Evolutionary conservation across 768 basidiomycete species (phyloP).

Genomic region (Fibroporia radiculosa): DNA sequence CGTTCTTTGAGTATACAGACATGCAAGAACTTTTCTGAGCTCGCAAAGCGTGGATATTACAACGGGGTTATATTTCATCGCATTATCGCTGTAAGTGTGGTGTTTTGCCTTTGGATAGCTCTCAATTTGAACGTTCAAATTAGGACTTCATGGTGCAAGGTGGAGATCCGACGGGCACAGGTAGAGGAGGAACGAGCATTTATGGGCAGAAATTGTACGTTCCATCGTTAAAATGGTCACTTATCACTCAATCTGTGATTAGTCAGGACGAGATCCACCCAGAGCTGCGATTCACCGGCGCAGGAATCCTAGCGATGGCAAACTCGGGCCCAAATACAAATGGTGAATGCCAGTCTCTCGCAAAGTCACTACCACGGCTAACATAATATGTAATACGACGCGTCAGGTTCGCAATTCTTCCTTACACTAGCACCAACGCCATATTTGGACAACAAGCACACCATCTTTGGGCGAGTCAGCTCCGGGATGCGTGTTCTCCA

Average conservation of each 20-base stretch:
- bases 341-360: constrained; percentile 34
- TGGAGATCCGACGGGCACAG: constrained; percentile 94
- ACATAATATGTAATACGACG: neutral
- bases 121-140: neutral
- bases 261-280: constrained; percentile 90
- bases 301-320: constrained; percentile 94
- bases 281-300: constrained; percentile 89
- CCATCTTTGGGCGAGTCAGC: constrained; percentile 86
- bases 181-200: constrained; percentile 84
- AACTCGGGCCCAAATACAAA: constrained; percentile 95
- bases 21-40: constrained; percentile 90
- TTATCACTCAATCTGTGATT: neutral
- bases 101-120: neutral
- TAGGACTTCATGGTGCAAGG: constrained; percentile 98
- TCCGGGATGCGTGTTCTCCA: constrained; percentile 91
- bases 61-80: constrained; percentile 87
- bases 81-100: constrained; percentile 66
- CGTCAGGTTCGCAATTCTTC: constrained; percentile 91
- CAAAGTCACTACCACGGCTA: neutral
- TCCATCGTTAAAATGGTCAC: neutral
- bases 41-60: constrained; percentile 90
- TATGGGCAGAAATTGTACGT: constrained; percentile 84
- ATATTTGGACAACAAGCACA: constrained; percentile 78
- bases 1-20: constrained; percentile 51
- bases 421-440: constrained; percentile 80